Evolutionary conservation across 495 filamentous ascomycete genomes (phyloP).

Genomic region (Aspergillus wentii): DNA sequence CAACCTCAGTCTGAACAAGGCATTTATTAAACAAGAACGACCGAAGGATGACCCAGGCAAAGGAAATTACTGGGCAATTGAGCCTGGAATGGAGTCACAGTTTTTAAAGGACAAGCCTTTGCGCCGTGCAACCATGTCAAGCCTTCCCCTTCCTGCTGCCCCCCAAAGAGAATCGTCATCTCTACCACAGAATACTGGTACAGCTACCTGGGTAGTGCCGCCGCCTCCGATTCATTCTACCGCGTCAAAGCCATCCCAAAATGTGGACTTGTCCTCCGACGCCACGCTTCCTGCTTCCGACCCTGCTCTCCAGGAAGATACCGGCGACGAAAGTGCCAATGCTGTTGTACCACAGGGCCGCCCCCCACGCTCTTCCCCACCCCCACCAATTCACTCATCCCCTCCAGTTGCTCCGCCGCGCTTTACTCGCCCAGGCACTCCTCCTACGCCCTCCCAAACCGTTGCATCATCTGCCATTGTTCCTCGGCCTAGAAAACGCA

Average conservation of each 20-base stretch:
- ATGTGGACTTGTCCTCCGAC: conserved; percentile 77
- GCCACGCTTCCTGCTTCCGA: conserved; percentile 92
- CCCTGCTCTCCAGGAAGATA: conserved; percentile 62
- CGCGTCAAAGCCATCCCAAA: conserved; percentile 17
- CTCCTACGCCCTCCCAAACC: conserved; percentile 62
- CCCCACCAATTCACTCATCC: conserved; percentile 75
- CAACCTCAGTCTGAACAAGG: conserved; percentile 95
- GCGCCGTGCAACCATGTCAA: conserved; percentile 51
- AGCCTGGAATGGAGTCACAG: conserved; percentile 78
- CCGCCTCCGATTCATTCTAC: conserved; percentile 22
- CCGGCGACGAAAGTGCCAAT: conserved; percentile 41
- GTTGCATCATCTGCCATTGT: conserved; percentile 49
- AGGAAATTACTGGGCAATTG: conserved; percentile 96
- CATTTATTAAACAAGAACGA: conserved; percentile 92
- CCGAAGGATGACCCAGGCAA: conserved; percentile 98
- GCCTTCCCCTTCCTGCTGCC: conserved; percentile 33
- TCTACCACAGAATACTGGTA: conserved; percentile 24
- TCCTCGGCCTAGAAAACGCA: conserved; percentile 63
- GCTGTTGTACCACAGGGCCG: conserved; percentile 24
- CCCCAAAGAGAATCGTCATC: conserved; percentile 28
- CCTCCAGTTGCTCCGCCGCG: conserved; percentile 70
- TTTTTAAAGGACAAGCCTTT: conserved; percentile 81
- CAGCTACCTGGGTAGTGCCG: conserved; percentile 38
- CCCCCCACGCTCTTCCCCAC: conserved; percentile 52
- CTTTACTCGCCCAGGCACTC: conserved; percentile 63